Conservation (phyloP, 257 asterid genomes). For the Prunella vulgaris region DNA sequence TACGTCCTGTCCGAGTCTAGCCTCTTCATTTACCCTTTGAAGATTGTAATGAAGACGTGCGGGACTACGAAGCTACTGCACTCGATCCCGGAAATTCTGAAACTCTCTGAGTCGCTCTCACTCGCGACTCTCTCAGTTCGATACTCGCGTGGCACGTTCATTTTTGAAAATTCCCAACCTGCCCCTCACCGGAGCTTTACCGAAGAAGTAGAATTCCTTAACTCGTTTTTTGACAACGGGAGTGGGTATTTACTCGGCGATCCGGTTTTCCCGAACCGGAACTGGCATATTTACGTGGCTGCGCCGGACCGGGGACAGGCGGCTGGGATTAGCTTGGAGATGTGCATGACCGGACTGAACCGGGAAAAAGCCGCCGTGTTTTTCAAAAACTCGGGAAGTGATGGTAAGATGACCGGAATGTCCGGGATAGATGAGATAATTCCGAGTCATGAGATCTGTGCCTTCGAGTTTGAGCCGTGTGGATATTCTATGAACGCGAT, state of each 20-base stretch:
- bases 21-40: slow-evolving; percentile 36
- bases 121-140: slow-evolving; percentile 25
- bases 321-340: slow-evolving; percentile 23
- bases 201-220: slow-evolving; percentile 36
- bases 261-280: slow-evolving; percentile 21
- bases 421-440: slow-evolving; percentile 32
- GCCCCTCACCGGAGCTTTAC: slow-evolving; percentile 47
- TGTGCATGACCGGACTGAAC: slow-evolving; percentile 51
- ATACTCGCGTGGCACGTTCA: slow-evolving; percentile 43
- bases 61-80: slow-evolving; percentile 42
- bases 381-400: slow-evolving; percentile 9
- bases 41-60: slow-evolving; percentile 41
- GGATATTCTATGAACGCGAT: slow-evolving; percentile 52
- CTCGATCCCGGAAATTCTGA: slow-evolving; percentile 30
- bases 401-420: slow-evolving; percentile 28
- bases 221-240: slow-evolving; percentile 22
- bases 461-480: slow-evolving; percentile 46
- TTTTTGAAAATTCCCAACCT: slow-evolving; percentile 32
- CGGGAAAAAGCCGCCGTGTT: slow-evolving; percentile 33
- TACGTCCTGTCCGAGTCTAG: slow-evolving; percentile 52
- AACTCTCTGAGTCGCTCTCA: slow-evolving; percentile 28
- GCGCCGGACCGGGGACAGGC: neutral
- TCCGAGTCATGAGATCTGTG: slow-evolving; percentile 34
- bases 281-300: slow-evolving; percentile 46
- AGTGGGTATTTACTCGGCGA: slow-evolving; percentile 29